A percentile compares a stretch with the other conserved stretches of the same genome.
These are phyloP conservation scores for Cryptococcus hybrid DNA, from an alignment of 1,284 basidiomycete species.

Conservation along the genomic window DNA sequence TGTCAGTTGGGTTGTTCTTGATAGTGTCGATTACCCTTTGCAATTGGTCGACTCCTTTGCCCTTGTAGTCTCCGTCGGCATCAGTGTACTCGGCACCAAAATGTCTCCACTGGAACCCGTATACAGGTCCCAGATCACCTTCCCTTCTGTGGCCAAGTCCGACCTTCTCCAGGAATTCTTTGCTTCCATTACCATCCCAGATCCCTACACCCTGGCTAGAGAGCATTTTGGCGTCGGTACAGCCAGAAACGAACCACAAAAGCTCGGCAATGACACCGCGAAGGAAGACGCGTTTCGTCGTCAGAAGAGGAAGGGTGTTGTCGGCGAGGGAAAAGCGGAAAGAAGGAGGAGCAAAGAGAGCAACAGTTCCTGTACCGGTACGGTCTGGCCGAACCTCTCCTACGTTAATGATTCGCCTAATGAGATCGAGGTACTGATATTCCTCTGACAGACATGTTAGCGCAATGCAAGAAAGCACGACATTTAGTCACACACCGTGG, in stretches of 20 bases:
- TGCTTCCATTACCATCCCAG: conserved; percentile 95
- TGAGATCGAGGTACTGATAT: conserved; percentile 78
- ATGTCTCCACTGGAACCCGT: conserved; percentile 98
- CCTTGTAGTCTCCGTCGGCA: conserved; percentile 77
- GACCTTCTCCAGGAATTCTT: conserved; percentile 78
- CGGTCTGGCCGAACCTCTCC: conserved; percentile 81
- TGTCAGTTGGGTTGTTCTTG: conserved; percentile 87
- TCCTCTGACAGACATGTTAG: conserved; percentile 58
- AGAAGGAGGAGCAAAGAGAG: conserved; percentile 83
- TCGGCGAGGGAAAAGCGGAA: conserved; percentile 80
- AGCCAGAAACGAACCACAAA: conserved; percentile 89
- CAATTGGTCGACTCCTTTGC: conserved; percentile 92
- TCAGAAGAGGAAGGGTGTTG: conserved; percentile 77
- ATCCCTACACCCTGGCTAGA: conserved; percentile 87
- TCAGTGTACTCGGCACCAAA: conserved; percentile 89
- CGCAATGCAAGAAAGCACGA: not conserved
- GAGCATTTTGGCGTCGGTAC: conserved; percentile 76
- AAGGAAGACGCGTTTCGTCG: conserved; percentile 92
- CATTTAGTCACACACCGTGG: conserved; percentile 27
- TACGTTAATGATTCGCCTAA: conserved; percentile 66
- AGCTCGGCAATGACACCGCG: conserved; percentile 93
- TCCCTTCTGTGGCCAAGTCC: conserved; percentile 80
- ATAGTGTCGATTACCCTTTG: conserved; percentile 86
- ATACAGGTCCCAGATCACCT: conserved; percentile 94
- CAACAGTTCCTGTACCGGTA: conserved; percentile 87